Conservation (phyloP, 148 eudicot species). For the Rhododendron williamsianum region DNA sequence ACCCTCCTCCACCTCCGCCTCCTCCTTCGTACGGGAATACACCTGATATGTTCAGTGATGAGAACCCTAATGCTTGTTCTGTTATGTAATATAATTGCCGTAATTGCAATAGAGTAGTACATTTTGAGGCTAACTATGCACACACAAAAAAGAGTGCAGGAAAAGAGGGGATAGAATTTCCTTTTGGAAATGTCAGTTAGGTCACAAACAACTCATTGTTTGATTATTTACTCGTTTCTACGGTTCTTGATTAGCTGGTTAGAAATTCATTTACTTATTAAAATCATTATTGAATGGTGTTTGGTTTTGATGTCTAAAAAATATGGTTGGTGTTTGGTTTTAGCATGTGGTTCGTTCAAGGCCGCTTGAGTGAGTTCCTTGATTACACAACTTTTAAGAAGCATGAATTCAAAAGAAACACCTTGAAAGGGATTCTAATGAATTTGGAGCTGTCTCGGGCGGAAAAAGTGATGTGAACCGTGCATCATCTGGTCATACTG, state of each 20-base stretch:
- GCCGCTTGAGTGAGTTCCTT: not conserved
- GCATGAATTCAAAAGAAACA: not conserved
- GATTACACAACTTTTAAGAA: not conserved
- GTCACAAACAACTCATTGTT: not conserved
- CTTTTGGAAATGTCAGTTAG: not conserved
- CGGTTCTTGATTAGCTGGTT: not conserved
- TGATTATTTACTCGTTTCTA: not conserved
- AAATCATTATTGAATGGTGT: not conserved
- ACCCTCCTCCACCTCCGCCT: slow-evolving; percentile 3
- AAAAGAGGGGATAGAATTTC: not conserved
- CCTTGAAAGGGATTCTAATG: not conserved
- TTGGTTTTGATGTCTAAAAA: not conserved
- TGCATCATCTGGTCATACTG: not conserved
- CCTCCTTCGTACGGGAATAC: not conserved
- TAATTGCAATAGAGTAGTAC: not conserved
- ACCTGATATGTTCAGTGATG: slow-evolving; percentile 9
- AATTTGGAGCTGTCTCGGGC: not conserved
- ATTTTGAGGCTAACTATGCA: not conserved
- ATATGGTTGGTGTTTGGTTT: not conserved
- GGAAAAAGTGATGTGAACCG: not conserved
- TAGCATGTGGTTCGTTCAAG: not conserved
- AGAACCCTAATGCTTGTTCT: slow-evolving; percentile 10
- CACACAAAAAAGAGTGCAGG: not conserved
- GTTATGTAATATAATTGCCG: not conserved
- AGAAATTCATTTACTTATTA: not conserved